Base-by-base conservation (phyloP, 2,329 filamentous ascomycete genomes). In the Trichophyton schoenleinii region DNA sequence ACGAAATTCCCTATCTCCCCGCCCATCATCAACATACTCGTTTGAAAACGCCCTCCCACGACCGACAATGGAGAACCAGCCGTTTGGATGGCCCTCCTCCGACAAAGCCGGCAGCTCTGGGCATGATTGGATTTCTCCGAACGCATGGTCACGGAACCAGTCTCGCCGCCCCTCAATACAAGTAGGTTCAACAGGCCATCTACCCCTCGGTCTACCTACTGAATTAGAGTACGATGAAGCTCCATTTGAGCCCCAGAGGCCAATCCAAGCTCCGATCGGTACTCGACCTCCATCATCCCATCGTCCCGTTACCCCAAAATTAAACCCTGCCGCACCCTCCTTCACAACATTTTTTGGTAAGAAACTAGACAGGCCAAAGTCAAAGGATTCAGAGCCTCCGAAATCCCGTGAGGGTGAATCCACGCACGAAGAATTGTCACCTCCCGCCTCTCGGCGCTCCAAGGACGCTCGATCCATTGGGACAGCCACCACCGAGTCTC, bases 311-410 rank as follows among this genome's bases (percentile, higher is more conserved):
- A 77, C 85, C 74, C 68, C 84, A 55, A 80, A 81, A 67, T 80
- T 97, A 31, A 97, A 99, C 68, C 94, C 94, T 6, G 83, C 89
- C 5, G 94, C 92, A 0, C 91, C 91, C 7, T 89, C 87, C 0
- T 97, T 97, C 71, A 92, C 87, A 74, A 86, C 81, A 8, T 81
- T 85, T 42, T 83, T 94, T 62, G 83, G 85, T 67, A 75, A 73
- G 66, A 76, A 73, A 58, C 74, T 75, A 42, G 75, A 78, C 38
- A 73, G 71, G 61, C 67, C 64, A 13, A 73, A 71, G 46, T 67
- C 69, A 13, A 70, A 58, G 34, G 65, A 66, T 76, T 52, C 62
- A 31, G 60, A 69, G 61, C 44, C 57, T 63, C 66, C 64, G 36
- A 68, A 63, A 55, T 63, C 61, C 7, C 42, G 60, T 9, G 67